Conservation (phyloP, 2,329 filamentous ascomycete species). For the Drechslera avenae region DNA sequence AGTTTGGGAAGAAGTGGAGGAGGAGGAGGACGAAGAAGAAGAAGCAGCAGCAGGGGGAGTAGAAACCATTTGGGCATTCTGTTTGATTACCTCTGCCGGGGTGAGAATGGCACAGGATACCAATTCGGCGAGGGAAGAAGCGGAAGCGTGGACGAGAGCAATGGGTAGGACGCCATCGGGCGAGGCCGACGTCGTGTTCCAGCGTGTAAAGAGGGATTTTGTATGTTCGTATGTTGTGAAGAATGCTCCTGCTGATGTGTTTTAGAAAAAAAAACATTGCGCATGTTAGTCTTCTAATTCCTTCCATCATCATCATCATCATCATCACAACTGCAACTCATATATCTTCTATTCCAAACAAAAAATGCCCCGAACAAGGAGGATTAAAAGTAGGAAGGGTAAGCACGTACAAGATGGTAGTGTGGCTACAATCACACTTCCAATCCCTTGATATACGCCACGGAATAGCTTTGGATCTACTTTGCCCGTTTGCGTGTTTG, state of each 20-base stretch:
- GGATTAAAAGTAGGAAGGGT: too few species aligned
- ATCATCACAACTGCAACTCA: too few species aligned
- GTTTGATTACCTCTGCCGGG: slow-evolving; percentile 88
- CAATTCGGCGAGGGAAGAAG: slow-evolving; percentile 78
- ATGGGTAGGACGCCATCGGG: slow-evolving; percentile 60
- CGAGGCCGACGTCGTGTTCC: slow-evolving; percentile 48
- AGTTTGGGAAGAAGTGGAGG: slow-evolving; percentile 7
- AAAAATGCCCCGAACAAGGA: too few species aligned
- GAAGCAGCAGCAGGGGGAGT: too few species aligned
- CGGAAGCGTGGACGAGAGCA: slow-evolving; percentile 72
- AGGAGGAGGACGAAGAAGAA: slow-evolving; percentile 14
- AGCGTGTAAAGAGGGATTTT: slow-evolving; percentile 65
- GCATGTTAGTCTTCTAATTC: too few species aligned
- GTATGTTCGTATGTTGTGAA: slow-evolving; percentile 86
- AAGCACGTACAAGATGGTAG: slow-evolving; percentile 79
- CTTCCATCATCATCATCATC: too few species aligned
- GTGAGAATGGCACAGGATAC: slow-evolving; percentile 86
- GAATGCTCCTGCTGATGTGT: slow-evolving; percentile 86
- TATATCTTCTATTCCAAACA: too few species aligned
- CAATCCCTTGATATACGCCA: slow-evolving; percentile 85
- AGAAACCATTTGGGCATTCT: slow-evolving; percentile 88
- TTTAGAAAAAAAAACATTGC: too few species aligned
- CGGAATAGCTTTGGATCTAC: slow-evolving; percentile 65
- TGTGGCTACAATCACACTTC: slow-evolving; percentile 82
- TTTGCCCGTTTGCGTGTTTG: slow-evolving; percentile 60